Base-by-base conservation (phyloP, 148 eudicot species). In the Fagopyrum tataricum region DNA sequence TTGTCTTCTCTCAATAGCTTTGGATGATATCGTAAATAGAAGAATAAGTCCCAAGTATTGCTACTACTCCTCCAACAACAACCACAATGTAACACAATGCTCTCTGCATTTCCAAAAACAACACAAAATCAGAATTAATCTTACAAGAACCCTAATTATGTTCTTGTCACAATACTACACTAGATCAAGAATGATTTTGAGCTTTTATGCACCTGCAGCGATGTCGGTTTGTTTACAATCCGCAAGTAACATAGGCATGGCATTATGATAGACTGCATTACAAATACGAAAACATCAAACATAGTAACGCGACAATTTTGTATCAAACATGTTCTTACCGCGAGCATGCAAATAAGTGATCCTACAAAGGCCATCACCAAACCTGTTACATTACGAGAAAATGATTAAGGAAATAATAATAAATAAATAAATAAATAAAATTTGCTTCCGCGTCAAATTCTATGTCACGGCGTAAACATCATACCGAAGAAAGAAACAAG, bases 301-400 rank as follows among this genome's bases (percentile, higher is more conserved):
- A 10, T 51, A 53, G 4, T 26, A 26, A 39, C 6, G 18, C 14
- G 51, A 73, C 39, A 31, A 0, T 39, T 8, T 2, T 31, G 37
- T 31, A 10, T 18, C 10, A 18, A 24, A 58, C 0, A 14, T 37
- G n/a, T 9, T 31, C 49, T 67, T 82, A 91, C 96, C 78, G 87
- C 79, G 44, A 91, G 87, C 58, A 87, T 51, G 67, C 96, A 82
- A 67, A 91, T 69, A 73, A 91, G 79, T 37, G 96, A 91, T 67
- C 96, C 96, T 42, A 87, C 72, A 17, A 91, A 78, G 64, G 96
- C 85, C 96, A 91, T 91, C 79, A 91, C 85, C 47, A 84, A 81
- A 78, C 93, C 96, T 91, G 87, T 44, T 9, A 70, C 13, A 61
- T 58, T 20, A 20, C 2, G 15, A 59, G 24, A 42, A 17, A 20